These are phyloP conservation scores for Sphaerulina vaccinii DNA, from an alignment of 2,329 filamentous ascomycete species.

Conservation along the genomic window DNA sequence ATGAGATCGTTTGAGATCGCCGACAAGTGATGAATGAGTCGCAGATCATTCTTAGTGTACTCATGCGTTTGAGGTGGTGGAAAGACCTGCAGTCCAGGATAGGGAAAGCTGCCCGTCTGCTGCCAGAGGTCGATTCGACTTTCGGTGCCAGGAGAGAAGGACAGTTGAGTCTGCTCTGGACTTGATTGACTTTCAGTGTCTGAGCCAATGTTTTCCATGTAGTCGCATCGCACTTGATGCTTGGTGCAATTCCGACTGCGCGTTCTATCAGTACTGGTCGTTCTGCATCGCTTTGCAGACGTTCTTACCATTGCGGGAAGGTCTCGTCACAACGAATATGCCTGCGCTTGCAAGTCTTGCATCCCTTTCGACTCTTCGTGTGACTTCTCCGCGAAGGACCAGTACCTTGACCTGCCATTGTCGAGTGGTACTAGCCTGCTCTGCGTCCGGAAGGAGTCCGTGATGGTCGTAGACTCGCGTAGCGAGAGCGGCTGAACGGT, in stretches of 20 bases:
- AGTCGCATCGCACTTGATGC: constrained; percentile 97
- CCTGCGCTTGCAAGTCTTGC: constrained; percentile 94
- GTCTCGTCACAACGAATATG: constrained; percentile 98
- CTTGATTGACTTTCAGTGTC: constrained; percentile 57
- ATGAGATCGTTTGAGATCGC: constrained; percentile 79
- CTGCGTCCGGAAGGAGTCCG: neutral
- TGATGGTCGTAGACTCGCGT: neutral
- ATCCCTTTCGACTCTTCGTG: constrained; percentile 98
- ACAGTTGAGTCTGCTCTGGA: constrained; percentile 61
- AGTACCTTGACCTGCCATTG: constrained; percentile 90
- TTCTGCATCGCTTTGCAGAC: neutral
- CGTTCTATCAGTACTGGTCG: constrained; percentile 6
- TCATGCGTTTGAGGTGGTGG: constrained; percentile 70
- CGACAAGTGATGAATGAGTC: constrained; percentile 87
- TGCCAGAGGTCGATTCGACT: constrained; percentile 79
- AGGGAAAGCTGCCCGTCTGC: constrained; percentile 78
- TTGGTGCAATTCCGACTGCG: constrained; percentile 94
- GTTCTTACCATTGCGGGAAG: constrained; percentile 86
- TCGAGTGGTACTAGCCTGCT: constrained; percentile 3
- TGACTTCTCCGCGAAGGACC: constrained; percentile 89
- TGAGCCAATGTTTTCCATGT: constrained; percentile 79
- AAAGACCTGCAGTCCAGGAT: constrained; percentile 75
- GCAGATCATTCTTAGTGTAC: constrained; percentile 74
- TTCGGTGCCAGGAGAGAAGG: constrained; percentile 86
- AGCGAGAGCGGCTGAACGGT: neutral